Conservation (phyloP, 1,284 basidiomycete species). For the Trichosporon inkin region DNA sequence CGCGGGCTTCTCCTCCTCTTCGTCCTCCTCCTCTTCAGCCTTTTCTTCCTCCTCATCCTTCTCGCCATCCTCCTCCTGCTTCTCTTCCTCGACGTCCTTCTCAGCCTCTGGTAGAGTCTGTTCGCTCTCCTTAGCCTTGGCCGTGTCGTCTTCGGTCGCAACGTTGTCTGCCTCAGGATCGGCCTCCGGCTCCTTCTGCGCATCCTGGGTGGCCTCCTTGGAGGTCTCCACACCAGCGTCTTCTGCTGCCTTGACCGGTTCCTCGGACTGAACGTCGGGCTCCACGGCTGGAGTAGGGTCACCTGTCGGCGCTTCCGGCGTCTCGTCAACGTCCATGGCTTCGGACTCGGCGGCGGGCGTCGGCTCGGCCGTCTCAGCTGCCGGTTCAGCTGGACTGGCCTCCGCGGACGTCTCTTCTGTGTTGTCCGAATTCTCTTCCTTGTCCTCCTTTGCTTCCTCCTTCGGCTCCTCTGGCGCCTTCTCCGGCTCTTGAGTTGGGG, state of each 20-base stretch:
- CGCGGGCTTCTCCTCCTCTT: slow-evolving; percentile 29
- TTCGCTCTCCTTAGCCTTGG: slow-evolving; percentile 8
- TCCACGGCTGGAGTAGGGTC: background rate
- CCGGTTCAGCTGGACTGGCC: background rate
- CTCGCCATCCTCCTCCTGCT: background rate
- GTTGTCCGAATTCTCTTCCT: background rate
- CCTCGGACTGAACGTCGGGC: background rate
- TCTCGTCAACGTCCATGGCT: slow-evolving; percentile 11
- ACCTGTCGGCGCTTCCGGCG: background rate
- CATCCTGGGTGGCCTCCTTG: slow-evolving; percentile 4
- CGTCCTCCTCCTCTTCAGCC: slow-evolving; percentile 13
- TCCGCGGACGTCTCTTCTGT: background rate
- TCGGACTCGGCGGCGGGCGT: slow-evolving; percentile 2
- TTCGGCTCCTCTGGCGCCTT: slow-evolving; percentile 14
- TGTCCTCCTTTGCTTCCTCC: slow-evolving; percentile 18
- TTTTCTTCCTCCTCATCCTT: background rate
- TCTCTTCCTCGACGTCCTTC: background rate
- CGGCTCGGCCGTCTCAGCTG: background rate
- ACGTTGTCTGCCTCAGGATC: slow-evolving; percentile 6
- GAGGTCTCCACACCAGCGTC: background rate
- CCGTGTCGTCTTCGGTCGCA: background rate
- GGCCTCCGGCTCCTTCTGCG: slow-evolving; percentile 10
- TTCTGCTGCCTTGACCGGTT: background rate
- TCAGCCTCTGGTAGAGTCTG: slow-evolving; percentile 4
- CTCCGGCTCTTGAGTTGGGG: background rate